Evolutionary conservation across 768 basidiomycete species (phyloP), one percentile per base, ranked within the genome.

Genomic region (Termitomyces titanicus): DNA sequence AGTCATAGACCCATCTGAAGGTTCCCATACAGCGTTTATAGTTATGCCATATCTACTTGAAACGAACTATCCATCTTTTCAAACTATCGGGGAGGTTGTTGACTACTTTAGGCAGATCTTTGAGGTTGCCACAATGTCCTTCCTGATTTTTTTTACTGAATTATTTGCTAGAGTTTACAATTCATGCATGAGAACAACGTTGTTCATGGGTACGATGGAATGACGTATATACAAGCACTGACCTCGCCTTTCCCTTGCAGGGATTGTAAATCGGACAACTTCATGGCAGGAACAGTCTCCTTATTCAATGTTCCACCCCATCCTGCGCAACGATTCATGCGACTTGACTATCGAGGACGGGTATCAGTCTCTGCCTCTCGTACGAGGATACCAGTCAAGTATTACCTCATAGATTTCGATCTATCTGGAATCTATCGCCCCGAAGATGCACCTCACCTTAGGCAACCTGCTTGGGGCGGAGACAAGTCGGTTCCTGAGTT

Each of bases 401-500:
- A 70, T 39, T 68, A 70, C 55, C 47, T 70, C 39, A 65, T 63
- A 12, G 71, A 72, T 47, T 74, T 70, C 48, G 69, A 68, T 25
- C 22, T 69, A 3, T 70, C 71, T 7, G 55, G 53, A 29, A 47
- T 55, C 18, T 73, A 67, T 51, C 53, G 52, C 20, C 66, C 70
- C 0, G 60, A 65, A 0, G 59, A 69, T 6, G 57, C 34, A 24
- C 47, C 47, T 13, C 34, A 49, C 22, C 34, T 55, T 0, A 52
- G 70, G 0, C 59, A 53, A 10, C 70, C 72, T 0, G 65, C 73
- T 1, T 60, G 61, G 39, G 76, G 78, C 1, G 78, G 70, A 2
- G 75, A 80, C 61, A 76, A 69, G 54, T 61, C 71, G 2, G 71
- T 72, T 0, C 73, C 72, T 2, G 74, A 75, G 42, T 27, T 70